Evolutionary conservation across 495 filamentous ascomycete genomes (phyloP).

Genomic region (Pseudevernia furfuracea): DNA sequence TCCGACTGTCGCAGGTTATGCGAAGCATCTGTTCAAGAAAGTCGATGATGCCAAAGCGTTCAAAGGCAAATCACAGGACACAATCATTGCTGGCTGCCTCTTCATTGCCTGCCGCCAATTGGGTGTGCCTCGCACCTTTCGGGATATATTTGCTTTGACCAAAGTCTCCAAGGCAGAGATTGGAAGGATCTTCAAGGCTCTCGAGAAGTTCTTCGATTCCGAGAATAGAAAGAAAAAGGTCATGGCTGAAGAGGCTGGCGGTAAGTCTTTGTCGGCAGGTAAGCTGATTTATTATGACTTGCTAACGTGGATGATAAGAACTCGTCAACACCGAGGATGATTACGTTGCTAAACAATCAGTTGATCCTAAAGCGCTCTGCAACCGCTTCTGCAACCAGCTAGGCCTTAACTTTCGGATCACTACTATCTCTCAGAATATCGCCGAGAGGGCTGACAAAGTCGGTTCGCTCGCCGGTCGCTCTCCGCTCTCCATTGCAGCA

Average conservation of each 20-base stretch:
- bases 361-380: conserved; percentile 77
- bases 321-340: conserved; percentile 43
- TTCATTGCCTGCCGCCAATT: conserved; percentile 94
- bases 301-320: conserved; percentile 18
- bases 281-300: conserved; percentile 6
- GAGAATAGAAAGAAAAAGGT: conserved; percentile 49
- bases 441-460: conserved; percentile 64
- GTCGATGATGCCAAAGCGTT: conserved; percentile 86
- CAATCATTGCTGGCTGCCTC: conserved; percentile 89
- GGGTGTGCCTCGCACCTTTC: conserved; percentile 79
- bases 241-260: conserved; percentile 42
- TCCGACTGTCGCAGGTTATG: conserved; percentile 69
- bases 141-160: conserved; percentile 83
- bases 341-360: conserved; percentile 69
- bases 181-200: conserved; percentile 83
- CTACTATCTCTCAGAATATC: conserved; percentile 63
- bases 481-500: conserved; percentile 86
- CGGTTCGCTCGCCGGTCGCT: conserved; percentile 80
- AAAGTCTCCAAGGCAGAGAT: conserved; percentile 97
- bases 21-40: conserved; percentile 90
- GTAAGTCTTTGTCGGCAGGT: conserved; percentile 30
- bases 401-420: conserved; percentile 56
- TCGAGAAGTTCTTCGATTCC: conserved; percentile 75
- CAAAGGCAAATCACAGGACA: conserved; percentile 91
- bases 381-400: conserved; percentile 83